These are phyloP conservation scores for Picea sitchensis DNA, from an alignment of 75 land plant species.

Conservation along the genomic window DNA sequence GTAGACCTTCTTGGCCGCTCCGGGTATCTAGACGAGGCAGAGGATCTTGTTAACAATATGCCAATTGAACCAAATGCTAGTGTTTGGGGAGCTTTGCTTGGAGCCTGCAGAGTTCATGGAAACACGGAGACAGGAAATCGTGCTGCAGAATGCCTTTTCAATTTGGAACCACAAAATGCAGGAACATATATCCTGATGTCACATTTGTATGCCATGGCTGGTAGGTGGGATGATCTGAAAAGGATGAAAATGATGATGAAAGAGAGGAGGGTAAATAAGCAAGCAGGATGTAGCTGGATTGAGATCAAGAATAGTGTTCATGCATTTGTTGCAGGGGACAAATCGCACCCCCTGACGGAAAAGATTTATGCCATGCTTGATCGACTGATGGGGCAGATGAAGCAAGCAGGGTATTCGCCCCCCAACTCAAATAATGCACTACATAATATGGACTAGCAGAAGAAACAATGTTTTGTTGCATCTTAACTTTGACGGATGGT, in stretches of 20 bases:
- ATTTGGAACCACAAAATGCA: constrained; percentile 9
- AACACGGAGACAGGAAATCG: constrained; percentile 6
- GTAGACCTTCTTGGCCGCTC: constrained; percentile 17
- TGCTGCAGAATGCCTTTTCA: neutral
- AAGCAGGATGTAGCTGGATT: constrained; percentile 10
- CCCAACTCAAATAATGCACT: neutral
- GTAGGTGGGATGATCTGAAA: constrained; percentile 10
- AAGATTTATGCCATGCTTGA: constrained; percentile 1
- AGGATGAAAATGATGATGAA: constrained; percentile 1
- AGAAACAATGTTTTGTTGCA: neutral
- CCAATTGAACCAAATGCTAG: neutral
- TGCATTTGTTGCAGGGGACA: constrained; percentile 15
- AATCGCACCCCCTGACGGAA: neutral
- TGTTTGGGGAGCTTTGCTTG: constrained; percentile 14
- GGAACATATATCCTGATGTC: constrained; percentile 7
- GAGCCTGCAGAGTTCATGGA: constrained; percentile 19
- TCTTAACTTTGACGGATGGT: no score
- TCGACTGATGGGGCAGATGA: neutral
- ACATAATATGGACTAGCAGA: constrained; percentile 1
- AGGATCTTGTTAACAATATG: constrained; percentile 3
- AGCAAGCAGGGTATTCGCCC: constrained; percentile 6
- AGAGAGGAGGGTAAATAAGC: constrained; percentile 1
- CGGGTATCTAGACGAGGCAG: constrained; percentile 10
- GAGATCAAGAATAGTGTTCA: constrained; percentile 15
- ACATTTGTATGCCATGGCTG: constrained; percentile 9